These are phyloP conservation scores for Aegle marmelos DNA, from an alignment of 345 rosid genomes.

Conservation along the genomic window DNA sequence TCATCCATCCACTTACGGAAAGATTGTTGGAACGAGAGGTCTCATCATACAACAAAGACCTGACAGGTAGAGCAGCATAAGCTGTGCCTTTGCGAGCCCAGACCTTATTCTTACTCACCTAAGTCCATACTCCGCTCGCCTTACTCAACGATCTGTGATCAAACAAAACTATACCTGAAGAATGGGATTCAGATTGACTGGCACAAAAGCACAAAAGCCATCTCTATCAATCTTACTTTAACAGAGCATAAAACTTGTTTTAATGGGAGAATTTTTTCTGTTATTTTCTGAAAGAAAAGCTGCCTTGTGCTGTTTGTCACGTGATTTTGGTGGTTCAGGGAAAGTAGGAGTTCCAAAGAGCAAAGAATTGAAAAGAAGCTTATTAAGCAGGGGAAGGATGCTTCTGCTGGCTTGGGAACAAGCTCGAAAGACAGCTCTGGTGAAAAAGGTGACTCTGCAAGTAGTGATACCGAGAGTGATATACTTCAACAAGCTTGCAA, in stretches of 20 bases:
- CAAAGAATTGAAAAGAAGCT: slow-evolving; percentile 22
- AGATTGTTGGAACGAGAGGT: too few relatives aligned
- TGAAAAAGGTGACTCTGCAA: slow-evolving; percentile 8
- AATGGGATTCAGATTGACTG: too few relatives aligned
- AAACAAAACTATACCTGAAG: too few relatives aligned
- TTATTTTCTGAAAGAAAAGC: not conserved
- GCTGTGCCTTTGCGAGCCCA: too few relatives aligned
- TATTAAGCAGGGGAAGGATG: slow-evolving; percentile 6
- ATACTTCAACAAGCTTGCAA: slow-evolving; percentile 22
- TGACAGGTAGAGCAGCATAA: too few relatives aligned
- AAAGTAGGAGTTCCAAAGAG: slow-evolving; percentile 25
- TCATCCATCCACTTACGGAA: too few relatives aligned
- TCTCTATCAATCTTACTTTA: too few relatives aligned
- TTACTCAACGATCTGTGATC: too few relatives aligned
- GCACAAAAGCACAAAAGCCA: too few relatives aligned
- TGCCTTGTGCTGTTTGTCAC: slow-evolving; percentile 5
- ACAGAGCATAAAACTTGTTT: not conserved
- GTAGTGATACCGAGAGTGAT: slow-evolving; percentile 27
- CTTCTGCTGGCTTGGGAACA: slow-evolving; percentile 14
- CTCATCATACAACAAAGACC: too few relatives aligned
- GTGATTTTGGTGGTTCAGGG: slow-evolving; percentile 34
- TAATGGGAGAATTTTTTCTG: not conserved
- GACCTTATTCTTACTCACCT: too few relatives aligned
- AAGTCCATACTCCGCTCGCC: too few relatives aligned
- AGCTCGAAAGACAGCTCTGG: slow-evolving; percentile 22